Evolutionary conservation across 2,329 filamentous ascomycete species (phyloP).

Genomic region (Tricladium varicosporioides): DNA sequence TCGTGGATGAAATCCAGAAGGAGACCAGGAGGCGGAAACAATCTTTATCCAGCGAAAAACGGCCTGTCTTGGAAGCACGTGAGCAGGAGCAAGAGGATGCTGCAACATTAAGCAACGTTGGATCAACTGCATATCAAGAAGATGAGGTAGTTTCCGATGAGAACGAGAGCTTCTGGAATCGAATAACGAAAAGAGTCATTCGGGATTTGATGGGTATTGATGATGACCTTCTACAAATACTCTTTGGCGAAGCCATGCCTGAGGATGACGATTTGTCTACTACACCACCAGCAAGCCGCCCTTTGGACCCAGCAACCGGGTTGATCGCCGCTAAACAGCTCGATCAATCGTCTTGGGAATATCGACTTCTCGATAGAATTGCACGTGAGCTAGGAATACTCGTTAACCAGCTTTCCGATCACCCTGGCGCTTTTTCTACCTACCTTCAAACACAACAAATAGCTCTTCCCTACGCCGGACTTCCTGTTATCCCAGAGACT

Average conservation of each 20-base stretch:
- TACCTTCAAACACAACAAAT: conserved; percentile 66
- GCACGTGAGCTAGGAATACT: conserved; percentile 83
- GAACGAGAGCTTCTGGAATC: conserved; percentile 71
- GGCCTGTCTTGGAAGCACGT: conserved; percentile 25
- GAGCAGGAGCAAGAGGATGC: conserved; percentile 33
- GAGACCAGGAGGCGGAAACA: conserved; percentile 73
- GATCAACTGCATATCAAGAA: conserved; percentile 29
- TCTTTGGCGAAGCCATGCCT: conserved; percentile 79
- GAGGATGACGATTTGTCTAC: conserved; percentile 38
- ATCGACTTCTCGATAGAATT: conserved; percentile 77
- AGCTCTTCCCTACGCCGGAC: conserved; percentile 73
- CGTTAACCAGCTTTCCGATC: conserved; percentile 78
- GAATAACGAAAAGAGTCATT: conserved; percentile 82
- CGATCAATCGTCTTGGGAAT: conserved; percentile 62
- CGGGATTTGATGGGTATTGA: conserved; percentile 89
- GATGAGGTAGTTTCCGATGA: conserved; percentile 43
- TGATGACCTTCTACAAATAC: conserved; percentile 76
- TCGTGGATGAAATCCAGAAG: conserved; percentile 85
- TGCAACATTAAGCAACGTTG: conserved; percentile 30
- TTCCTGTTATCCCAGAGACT: conserved; percentile 62
- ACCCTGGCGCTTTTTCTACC: conserved; percentile 85
- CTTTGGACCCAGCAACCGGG: conserved; percentile 11
- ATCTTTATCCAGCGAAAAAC: conserved; percentile 51
- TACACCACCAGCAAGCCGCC: conserved; percentile 22
- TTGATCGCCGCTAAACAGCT: conserved; percentile 11